These are phyloP conservation scores for Naegleria fowleri DNA, from an alignment of 208 protist genomes.

Conservation along the genomic window DNA sequence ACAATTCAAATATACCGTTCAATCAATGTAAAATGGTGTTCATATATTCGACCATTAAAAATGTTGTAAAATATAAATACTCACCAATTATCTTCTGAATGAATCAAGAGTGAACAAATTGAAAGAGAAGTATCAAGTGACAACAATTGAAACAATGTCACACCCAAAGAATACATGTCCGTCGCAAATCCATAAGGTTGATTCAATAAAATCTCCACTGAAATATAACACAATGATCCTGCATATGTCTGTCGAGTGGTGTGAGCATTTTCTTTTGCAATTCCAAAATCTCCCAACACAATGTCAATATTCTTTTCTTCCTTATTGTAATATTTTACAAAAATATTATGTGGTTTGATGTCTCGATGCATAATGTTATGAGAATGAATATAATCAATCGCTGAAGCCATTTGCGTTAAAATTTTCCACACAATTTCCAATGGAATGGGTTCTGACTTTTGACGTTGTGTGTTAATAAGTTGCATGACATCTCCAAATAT, in stretches of 20 bases:
- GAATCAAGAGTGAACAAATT: not conserved
- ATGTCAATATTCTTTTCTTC: not conserved
- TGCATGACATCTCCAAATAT: not conserved
- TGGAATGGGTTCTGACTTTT: not conserved
- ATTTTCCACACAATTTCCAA: not conserved
- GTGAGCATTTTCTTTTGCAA: not conserved
- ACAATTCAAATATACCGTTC: no score
- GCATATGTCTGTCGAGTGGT: not conserved
- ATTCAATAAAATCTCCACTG: not conserved
- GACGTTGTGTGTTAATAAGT: not conserved
- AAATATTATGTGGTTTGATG: conserved; percentile 38
- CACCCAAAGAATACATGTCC: not conserved
- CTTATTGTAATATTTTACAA: conserved; percentile 7
- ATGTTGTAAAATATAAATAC: not conserved
- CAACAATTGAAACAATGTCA: conserved; percentile 14
- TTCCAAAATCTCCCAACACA: not conserved
- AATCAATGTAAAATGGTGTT: no score
- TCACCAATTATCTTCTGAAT: not conserved
- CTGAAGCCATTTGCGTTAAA: not conserved
- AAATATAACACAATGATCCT: not conserved
- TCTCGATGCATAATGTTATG: conserved; percentile 35
- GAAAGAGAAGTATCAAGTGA: not conserved
- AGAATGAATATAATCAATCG: not conserved
- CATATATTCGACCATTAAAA: not conserved
- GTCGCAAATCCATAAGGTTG: not conserved